phyloP scores from a whole-genome alignment of 2,329 filamentous ascomycete species.

The Eutypella sp. region DNA sequence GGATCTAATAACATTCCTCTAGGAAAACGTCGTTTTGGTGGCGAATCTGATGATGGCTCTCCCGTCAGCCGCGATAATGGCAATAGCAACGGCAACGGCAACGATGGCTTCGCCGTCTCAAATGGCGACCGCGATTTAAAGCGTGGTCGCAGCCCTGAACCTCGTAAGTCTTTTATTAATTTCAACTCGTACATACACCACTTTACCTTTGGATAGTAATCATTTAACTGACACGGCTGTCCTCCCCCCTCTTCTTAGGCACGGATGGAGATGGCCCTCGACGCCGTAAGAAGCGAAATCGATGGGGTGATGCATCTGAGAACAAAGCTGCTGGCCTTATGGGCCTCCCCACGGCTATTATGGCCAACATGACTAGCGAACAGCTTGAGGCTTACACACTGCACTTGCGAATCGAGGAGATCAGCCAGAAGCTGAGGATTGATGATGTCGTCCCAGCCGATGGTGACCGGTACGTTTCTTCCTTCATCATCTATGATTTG shows the following conservation, averaged over 20 bases:
- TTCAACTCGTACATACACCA: not conserved
- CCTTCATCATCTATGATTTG: not conserved
- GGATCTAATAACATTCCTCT: constrained; percentile 98
- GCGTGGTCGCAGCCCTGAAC: constrained; percentile 88
- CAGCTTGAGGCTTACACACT: constrained; percentile 96
- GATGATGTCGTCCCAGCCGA: constrained; percentile 98
- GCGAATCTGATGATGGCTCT: constrained; percentile 40
- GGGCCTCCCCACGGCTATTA: constrained; percentile 93
- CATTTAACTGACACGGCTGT: not conserved
- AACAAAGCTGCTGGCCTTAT: constrained; percentile 98
- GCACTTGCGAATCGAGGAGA: constrained; percentile 96
- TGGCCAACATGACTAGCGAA: constrained; percentile 96
- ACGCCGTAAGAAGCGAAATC: constrained; percentile 95
- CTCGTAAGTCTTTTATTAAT: constrained; percentile 51
- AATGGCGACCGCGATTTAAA: constrained; percentile 54
- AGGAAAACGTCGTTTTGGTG: constrained; percentile 78
- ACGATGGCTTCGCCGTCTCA: constrained; percentile 34
- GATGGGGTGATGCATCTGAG: constrained; percentile 95
- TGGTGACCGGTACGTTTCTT: constrained; percentile 73
- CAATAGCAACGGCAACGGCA: constrained; percentile 22
- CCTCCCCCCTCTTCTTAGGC: constrained; percentile 28
- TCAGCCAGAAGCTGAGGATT: constrained; percentile 97
- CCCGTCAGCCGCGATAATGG: constrained; percentile 25
- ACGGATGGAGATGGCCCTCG: constrained; percentile 68
- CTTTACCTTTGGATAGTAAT: not conserved